Base-by-base conservation (phyloP, 179 eudicot species). In the Amaranthus tricolor region DNA sequence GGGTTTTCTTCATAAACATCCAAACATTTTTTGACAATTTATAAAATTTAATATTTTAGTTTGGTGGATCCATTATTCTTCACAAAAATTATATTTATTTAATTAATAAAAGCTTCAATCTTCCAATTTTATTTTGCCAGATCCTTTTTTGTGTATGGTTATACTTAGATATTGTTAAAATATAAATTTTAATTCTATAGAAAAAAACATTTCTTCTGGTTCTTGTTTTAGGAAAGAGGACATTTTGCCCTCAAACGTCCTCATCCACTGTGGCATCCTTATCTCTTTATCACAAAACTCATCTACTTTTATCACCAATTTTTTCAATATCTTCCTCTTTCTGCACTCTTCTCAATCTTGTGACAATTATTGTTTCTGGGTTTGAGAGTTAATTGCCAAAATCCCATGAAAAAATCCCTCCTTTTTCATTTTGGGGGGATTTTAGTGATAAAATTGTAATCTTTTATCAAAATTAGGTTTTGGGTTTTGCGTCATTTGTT, bases 221-320 rank as follows among this genome's bases (percentile, higher is more conserved):
- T 73, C n/a, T 43, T 31, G 40, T 31, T 31, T 51, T 31, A 13
- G 51, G 56, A 31, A 58, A 72, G 67, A 24, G 68, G 21, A 21
- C 53, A 60, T 72, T 58, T 14, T 61, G 50, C 75, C 75, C 75
- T 31, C 40, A 31, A 31, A 31, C 40, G 40, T 31, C 40, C 40
- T 31, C 40, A 31, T 31, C 40, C 40, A 31, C 40, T 31, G 40
- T 31, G 40, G 40, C 40, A 31, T 31, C 40, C 40, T 56, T 47
- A 53, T 50, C 61, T 52, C 31, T 64, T 31, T 31, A 31, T 66
- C 66, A 65, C 58, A 70, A 77, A 53, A 31, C 40, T 50, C 69
- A 45, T 74, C 66, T 77, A 76, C 77, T 76, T 72, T 60, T 77
- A 77, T 31, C 77, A 66, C 40, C 40, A 31, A 31, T 31, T 31